Evolutionary conservation across 768 basidiomycete genomes (phyloP).

Genomic region (Tephrocybe sp.): DNA sequence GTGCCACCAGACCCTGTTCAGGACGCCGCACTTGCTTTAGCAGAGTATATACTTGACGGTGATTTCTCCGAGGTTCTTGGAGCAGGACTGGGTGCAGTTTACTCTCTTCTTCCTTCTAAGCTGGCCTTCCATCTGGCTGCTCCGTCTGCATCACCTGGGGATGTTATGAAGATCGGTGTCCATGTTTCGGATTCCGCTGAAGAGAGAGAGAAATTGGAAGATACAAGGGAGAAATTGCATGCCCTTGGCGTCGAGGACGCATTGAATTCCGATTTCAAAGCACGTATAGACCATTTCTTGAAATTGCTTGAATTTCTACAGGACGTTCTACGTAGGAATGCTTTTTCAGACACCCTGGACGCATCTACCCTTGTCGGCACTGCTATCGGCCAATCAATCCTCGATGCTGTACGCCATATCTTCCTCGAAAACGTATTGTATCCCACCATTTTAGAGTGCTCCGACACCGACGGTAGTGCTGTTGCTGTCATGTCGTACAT

Average conservation of each 20-base stretch:
- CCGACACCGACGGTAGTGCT: slow-evolving; percentile 89
- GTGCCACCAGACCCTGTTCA: slow-evolving; percentile 61
- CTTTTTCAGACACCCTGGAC: slow-evolving; percentile 46
- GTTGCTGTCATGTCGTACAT: slow-evolving; percentile 96
- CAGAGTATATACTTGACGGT: slow-evolving; percentile 93
- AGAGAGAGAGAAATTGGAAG: slow-evolving; percentile 49
- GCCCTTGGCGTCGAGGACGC: slow-evolving; percentile 76
- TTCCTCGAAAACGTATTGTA: slow-evolving; percentile 94
- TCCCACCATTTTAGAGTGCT: slow-evolving; percentile 90
- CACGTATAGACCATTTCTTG: slow-evolving; percentile 83
- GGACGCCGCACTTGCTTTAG: slow-evolving; percentile 83
- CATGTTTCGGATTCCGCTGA: slow-evolving; percentile 52
- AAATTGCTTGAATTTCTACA: slow-evolving; percentile 90
- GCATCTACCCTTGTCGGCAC: slow-evolving; percentile 67
- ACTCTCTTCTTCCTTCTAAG: slow-evolving; percentile 87
- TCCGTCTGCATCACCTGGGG: slow-evolving; percentile 35
- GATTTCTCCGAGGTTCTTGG: slow-evolving; percentile 98
- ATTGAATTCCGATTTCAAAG: slow-evolving; percentile 69
- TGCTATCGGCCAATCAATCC: slow-evolving; percentile 79
- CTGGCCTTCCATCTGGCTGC: slow-evolving; percentile 60
- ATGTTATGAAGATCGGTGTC: slow-evolving; percentile 74
- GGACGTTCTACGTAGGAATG: slow-evolving; percentile 77
- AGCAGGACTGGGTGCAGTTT: slow-evolving; percentile 89
- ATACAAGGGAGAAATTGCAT: slow-evolving; percentile 47
- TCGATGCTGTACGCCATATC: slow-evolving; percentile 78